These are phyloP conservation scores for Pestalotiopsis sp. DNA, from an alignment of 2,329 filamentous ascomycete genomes.

Conservation along the genomic window DNA sequence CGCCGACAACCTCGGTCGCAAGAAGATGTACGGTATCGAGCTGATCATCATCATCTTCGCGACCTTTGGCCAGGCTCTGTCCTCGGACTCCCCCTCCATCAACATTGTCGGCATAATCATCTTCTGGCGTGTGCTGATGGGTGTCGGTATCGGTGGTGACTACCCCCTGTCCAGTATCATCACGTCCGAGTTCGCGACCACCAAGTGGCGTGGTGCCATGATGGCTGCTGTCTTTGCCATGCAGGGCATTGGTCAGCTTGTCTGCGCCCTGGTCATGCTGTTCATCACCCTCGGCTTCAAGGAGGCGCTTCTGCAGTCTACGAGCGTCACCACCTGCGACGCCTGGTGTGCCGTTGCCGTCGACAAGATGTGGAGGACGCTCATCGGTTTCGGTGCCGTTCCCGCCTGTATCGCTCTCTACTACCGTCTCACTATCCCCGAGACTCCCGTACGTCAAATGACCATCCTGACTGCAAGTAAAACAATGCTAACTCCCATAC, in stretches of 20 bases:
- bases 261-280: conserved; percentile 74
- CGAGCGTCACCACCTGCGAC: conserved; percentile 57
- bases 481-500: background rate
- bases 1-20: conserved; percentile 77
- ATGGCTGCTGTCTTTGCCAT: conserved; percentile 87
- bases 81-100: conserved; percentile 64
- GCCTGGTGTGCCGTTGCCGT: conserved; percentile 70
- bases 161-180: conserved; percentile 84
- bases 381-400: conserved; percentile 81
- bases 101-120: conserved; percentile 69
- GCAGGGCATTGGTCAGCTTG: conserved; percentile 82
- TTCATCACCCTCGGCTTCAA: conserved; percentile 76
- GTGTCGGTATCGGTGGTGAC: conserved; percentile 74
- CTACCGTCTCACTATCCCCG: conserved; percentile 78
- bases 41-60: conserved; percentile 80
- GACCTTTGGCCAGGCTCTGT: conserved; percentile 72
- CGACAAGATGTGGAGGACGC: conserved; percentile 85
- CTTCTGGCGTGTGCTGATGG: conserved; percentile 82
- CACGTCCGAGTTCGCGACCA: conserved; percentile 85
- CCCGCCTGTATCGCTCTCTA: conserved; percentile 82
- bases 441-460: conserved; percentile 61
- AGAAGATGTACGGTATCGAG: conserved; percentile 74
- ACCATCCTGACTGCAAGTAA: conserved; percentile 7
- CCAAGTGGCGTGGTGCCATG: conserved; percentile 84
- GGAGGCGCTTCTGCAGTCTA: conserved; percentile 56